Base-by-base conservation (phyloP, 345 rosid genomes). In the Stellera chamaejasme region DNA sequence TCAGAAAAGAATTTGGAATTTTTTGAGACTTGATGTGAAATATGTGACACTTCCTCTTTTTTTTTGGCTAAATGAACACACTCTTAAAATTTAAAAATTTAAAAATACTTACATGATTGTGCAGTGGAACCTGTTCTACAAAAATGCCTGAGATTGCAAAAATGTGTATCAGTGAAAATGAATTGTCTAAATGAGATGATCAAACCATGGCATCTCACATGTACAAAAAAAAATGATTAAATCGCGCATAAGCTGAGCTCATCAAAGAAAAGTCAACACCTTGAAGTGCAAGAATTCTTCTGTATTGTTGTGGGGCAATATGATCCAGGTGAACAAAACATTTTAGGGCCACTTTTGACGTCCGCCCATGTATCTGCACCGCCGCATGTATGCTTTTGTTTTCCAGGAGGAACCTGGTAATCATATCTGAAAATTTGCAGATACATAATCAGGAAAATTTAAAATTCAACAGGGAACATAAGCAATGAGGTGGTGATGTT, bases 251-350 rank as follows among this genome's bases (percentile, higher is more conserved):
- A 42, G 11, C 55, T 14, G 60, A 58, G 77, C 45, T 46, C 39
- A 11, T 69, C 70, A 69, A 81, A 70, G 48, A 61, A 69, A 76
- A 78, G 68, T 66, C 66, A 84, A 75, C 83, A 87, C 97, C 97
- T 94, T 72, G 75, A 78, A 65, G 82, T 74, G 79, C 97, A 90
- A 72, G 83, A 48, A 61, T 72, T 62, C 59, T 67, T 77, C 50
- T 63, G 66, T 46, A 79, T 75, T 4, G 94, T 81, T 36, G 83
- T 72, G 32, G 96, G 96, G 62, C 96, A 90, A 77, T 77, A 90
- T 23, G 96, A 87, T 62, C 97, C 96, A 5, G 90, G 82, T 2
- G 82, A 73, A 54, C 97, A 90, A 75, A 87, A 90, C 59, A 84
- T 71, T 58, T 87, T 83, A 61, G 75, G 61, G 59, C 88, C 71